These are phyloP conservation scores for Colletotrichum navitas DNA, from an alignment of 2,329 filamentous ascomycete species.

Conservation along the genomic window DNA sequence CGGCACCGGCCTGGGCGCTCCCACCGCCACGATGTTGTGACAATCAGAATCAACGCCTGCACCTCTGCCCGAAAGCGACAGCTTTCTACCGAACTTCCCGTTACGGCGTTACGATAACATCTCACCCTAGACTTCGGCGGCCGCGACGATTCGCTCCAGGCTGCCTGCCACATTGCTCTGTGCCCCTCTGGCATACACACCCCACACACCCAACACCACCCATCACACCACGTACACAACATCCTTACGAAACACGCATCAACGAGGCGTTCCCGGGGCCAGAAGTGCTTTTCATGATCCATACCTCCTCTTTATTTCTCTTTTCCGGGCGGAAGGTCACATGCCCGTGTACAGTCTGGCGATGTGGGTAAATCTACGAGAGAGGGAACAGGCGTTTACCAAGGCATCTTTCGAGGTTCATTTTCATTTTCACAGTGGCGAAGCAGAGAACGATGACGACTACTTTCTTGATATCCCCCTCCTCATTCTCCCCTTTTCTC, in stretches of 20 bases:
- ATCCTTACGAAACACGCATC: slow-evolving; percentile 38
- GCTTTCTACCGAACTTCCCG: slow-evolving; percentile 20
- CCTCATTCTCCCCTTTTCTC: neutral
- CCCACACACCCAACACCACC: slow-evolving; percentile 4
- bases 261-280: slow-evolving; percentile 36
- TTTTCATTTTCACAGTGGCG: slow-evolving; percentile 27
- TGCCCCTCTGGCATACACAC: neutral
- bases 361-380: slow-evolving; percentile 15
- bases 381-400: slow-evolving; percentile 17
- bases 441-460: slow-evolving; percentile 42
- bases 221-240: slow-evolving; percentile 18
- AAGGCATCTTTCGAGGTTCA: slow-evolving; percentile 15
- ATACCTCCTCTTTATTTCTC: slow-evolving; percentile 21
- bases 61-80: slow-evolving; percentile 19
- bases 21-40: slow-evolving; percentile 58
- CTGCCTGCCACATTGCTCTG: slow-evolving; percentile 16
- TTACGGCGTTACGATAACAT: slow-evolving; percentile 35
- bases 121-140: slow-evolving; percentile 32
- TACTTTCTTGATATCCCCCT: slow-evolving; percentile 39
- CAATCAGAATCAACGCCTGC: slow-evolving; percentile 28
- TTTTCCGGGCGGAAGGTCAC: slow-evolving; percentile 4
- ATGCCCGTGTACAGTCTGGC: slow-evolving; percentile 25
- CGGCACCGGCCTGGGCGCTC: slow-evolving; percentile 50
- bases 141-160: slow-evolving; percentile 27
- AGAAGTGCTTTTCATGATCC: slow-evolving; percentile 25